A percentile compares a stretch with the other conserved stretches of the same genome.
Evolutionary conservation across 1,284 basidiomycete species (phyloP).

Genomic region (Cystobasidium pallidum): DNA sequence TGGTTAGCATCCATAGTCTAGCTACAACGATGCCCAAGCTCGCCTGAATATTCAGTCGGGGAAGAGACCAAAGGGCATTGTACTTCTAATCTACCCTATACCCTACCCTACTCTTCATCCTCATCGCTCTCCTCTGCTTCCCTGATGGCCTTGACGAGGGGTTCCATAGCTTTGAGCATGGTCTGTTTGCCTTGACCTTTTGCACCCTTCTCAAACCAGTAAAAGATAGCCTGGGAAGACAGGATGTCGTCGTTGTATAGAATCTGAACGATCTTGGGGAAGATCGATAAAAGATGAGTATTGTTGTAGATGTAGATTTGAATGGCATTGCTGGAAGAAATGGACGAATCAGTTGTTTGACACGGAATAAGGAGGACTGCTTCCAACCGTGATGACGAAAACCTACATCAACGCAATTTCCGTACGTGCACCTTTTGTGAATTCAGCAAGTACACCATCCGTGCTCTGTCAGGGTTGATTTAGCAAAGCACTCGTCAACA

Average conservation of each 20-base stretch:
- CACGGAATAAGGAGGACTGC: too few species aligned
- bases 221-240: constrained; percentile 92
- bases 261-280: constrained; percentile 74
- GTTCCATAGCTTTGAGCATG: constrained; percentile 84
- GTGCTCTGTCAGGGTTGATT: constrained; percentile 6
- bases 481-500: not conserved
- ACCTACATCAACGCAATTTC: constrained; percentile 77
- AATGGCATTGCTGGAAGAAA: constrained; percentile 67
- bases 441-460: constrained; percentile 76
- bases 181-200: constrained; percentile 92
- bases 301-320: constrained; percentile 95
- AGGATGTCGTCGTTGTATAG: constrained; percentile 94
- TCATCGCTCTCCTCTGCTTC: constrained; percentile 77
- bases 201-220: constrained; percentile 95
- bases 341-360: not conserved
- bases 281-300: constrained; percentile 87
- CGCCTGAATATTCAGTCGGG: not conserved
- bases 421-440: constrained; percentile 81
- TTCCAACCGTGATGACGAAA: too few species aligned
- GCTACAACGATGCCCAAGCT: constrained; percentile 1
- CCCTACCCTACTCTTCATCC: constrained; percentile 55
- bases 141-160: constrained; percentile 86
- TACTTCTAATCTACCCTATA: too few species aligned
- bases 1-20: not conserved
- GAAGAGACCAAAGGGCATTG: too few species aligned